Base-by-base conservation (phyloP, 331 rosid genomes). In the Acacia concinna region DNA sequence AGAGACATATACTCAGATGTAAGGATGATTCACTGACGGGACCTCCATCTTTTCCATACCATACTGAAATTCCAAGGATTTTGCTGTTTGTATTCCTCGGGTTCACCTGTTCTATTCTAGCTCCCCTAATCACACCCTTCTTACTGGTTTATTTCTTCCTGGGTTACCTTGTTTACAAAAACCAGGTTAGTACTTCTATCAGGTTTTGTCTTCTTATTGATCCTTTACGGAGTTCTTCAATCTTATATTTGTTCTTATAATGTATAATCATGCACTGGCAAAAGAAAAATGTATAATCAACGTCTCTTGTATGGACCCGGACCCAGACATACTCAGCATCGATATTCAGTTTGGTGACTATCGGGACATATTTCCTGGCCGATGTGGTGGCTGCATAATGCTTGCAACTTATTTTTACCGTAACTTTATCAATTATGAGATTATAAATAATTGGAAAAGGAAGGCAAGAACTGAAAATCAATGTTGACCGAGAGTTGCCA, bases 11-110 rank as follows among this genome's bases (percentile, higher is more conserved):
- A 51, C 88, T 90, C 30, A 82, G 94, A 74, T 76, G 34, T 21
- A 84, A 88, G 73, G 82, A 79, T 49, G 93, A 88, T 80, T 76
- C 90, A 23, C 35, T 71, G 46, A 60, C 41, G 34, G 82, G 46
- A 63, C 14, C 76, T 49, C 75, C 81, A 15, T 78, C 93, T 67
- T 96, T 96, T 82, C 99, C 99, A 5, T 96, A 93, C 86, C 97
- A 96, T 73, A 96, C 98, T 2, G 97, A 96, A 88, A 89, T 86
- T 78, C 97, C 99, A 30, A 89, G 98, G 85, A 59, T 96, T 69
- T 88, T 96, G 38, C 88, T 96, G 21, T 93, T 96, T 77, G 94
- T 92, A 84, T 96, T 91, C 79, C 84, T 96, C 25, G 99, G 99
- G 35, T 93, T 93, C 82, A 91, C 91, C 66, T 93, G 97, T 83